Conservation (phyloP, 306 rosid genomes). For the Mimosa pudica region DNA sequence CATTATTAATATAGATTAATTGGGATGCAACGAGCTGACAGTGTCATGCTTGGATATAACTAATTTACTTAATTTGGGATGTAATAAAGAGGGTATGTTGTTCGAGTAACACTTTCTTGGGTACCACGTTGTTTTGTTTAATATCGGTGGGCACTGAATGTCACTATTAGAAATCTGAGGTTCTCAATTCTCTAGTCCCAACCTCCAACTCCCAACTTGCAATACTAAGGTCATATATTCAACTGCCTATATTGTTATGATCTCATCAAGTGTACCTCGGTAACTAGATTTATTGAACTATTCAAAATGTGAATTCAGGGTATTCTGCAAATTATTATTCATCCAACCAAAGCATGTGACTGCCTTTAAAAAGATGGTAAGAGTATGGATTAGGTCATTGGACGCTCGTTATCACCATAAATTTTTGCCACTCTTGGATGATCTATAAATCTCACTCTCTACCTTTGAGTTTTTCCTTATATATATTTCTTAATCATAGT, state of each 20-base stretch:
- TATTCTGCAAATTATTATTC: background rate
- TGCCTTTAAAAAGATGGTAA: slow-evolving; percentile 31
- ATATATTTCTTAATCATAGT: background rate
- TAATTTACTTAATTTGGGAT: background rate
- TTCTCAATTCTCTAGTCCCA: slow-evolving; percentile 1
- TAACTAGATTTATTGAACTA: slow-evolving; percentile 19
- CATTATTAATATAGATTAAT: slow-evolving; percentile 22
- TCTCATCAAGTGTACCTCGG: slow-evolving; percentile 15
- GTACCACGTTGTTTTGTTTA: background rate
- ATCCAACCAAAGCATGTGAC: slow-evolving; percentile 46
- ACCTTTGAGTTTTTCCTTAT: background rate
- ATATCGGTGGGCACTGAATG: slow-evolving; percentile 10
- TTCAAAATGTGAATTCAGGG: background rate
- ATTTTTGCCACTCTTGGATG: slow-evolving; percentile 22
- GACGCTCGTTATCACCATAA: slow-evolving; percentile 25
- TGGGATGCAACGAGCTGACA: slow-evolving; percentile 29
- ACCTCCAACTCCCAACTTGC: slow-evolving; percentile 17
- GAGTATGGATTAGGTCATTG: slow-evolving; percentile 36
- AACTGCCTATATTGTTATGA: background rate
- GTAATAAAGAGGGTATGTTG: background rate
- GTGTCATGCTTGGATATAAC: background rate
- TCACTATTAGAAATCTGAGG: background rate
- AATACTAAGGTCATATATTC: background rate
- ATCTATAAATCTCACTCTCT: slow-evolving; percentile 13
- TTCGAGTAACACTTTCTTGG: slow-evolving; percentile 15